Evolutionary conservation across 176 grass and related monocot genomes (phyloP), one percentile per base, ranked within the genome.

Genomic region (Musa troglodytarum): DNA sequence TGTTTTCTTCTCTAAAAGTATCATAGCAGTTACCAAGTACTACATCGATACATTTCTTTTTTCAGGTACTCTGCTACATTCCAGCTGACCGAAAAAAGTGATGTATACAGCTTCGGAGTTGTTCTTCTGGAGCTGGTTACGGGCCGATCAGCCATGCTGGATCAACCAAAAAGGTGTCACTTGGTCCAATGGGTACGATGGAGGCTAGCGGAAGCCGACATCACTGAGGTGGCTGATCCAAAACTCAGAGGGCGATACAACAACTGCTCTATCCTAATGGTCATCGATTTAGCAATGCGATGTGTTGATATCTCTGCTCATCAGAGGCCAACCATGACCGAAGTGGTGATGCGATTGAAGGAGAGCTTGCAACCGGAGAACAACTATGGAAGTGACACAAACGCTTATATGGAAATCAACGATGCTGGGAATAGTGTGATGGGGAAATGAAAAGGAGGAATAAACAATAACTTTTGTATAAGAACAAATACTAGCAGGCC

Each of bases 251-350:
- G 51, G 13, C 56, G 50, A 19, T 77, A 80, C 22, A 65, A 87
- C 16, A 9, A 72, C 26, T 80, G 63, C 61, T 87, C 73, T 22
- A 49, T 83, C 11, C 80, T 72, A 77, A 83, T 73, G 10, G 71
- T 69, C 58, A 72, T 73, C 66, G 81, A 87, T 34, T 17, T 83
- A 8, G 81, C 80, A 51, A 10, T 83, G 16, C 74, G 64, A 14
- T 87, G 81, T 43, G 34, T 43, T 43, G 34, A 77, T 65, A 1
- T 54, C 12, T 4, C 49, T 68, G 22, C 85, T 10, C 29, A 0
- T 57, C 61, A 87, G 25, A 80, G 85, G 20, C 81, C 85, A 59
- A 50, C 76, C 50, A 80, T 86, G 84, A 49, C 54, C 10, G 64
- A 54, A 15, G 59, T 78, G 9, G 67, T 81, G 49, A 28, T 73